These are phyloP conservation scores for Cordyceps cicadae DNA, from an alignment of 2,329 filamentous ascomycete species.

Conservation along the genomic window DNA sequence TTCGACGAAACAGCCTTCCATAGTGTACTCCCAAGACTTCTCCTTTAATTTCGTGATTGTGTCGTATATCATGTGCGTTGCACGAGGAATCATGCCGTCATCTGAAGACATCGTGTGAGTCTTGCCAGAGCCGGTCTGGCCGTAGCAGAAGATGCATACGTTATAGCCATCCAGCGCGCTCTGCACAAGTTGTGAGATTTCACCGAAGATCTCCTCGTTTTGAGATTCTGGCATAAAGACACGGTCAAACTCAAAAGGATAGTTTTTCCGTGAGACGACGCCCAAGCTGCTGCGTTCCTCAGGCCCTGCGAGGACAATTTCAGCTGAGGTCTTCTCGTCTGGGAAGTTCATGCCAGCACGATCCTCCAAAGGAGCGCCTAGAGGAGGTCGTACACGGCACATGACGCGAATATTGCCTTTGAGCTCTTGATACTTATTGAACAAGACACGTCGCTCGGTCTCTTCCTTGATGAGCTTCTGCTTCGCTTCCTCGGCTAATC, in stretches of 20 bases:
- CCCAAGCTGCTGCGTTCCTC: constrained; percentile 77
- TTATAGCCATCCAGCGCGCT: constrained; percentile 96
- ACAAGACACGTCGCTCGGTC: constrained; percentile 78
- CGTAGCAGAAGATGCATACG: constrained; percentile 98
- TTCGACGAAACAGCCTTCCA: constrained; percentile 93
- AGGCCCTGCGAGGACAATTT: constrained; percentile 74
- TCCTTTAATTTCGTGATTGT: constrained; percentile 75
- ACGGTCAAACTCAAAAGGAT: constrained; percentile 85
- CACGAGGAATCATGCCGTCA: constrained; percentile 91
- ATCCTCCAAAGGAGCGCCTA: constrained; percentile 50
- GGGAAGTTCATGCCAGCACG: constrained; percentile 72
- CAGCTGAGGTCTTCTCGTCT: constrained; percentile 74
- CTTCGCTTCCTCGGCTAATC: constrained; percentile 59
- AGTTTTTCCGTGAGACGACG: constrained; percentile 66
- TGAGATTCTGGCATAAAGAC: constrained; percentile 73
- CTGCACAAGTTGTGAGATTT: constrained; percentile 94
- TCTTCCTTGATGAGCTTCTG: constrained; percentile 87
- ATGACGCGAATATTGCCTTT: constrained; percentile 99
- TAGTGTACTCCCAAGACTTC: constrained; percentile 89
- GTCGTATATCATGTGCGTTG: constrained; percentile 87
- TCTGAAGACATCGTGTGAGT: constrained; percentile 88
- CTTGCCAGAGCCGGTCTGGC: constrained; percentile 69
- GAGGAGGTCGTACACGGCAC: constrained; percentile 79
- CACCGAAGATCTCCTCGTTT: constrained; percentile 85
- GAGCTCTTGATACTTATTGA: constrained; percentile 96